Evolutionary conservation across 371 early-diverging fungal genomes (phyloP), one percentile per base, ranked within the genome.

Genomic region (Funneliformis caledonium): DNA sequence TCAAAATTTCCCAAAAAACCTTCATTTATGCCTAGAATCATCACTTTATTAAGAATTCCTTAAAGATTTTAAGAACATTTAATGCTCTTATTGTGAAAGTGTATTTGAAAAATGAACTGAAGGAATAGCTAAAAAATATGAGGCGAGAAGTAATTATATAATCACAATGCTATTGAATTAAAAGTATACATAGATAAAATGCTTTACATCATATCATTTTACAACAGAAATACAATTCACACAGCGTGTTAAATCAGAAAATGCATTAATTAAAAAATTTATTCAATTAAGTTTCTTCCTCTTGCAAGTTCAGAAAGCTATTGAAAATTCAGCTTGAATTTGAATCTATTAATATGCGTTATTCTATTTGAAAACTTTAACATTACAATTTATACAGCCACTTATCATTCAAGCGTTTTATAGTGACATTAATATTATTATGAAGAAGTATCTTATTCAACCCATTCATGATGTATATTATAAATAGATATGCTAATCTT

Each of bases 361-460:
- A 61, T 26, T 61, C 61, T n/a, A 61, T 61, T 61, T 61, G 61
- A 61, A 61, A 26, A 61, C 11, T n/a, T 61, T 19, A 61, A 61
- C 61, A 61, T 10, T 61, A 61, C 61, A 61, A 22, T 61, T n/a
- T 22, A 26, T 8, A 22, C 4, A 61, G 26, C 62, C 22, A 61
- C 10, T 61, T 61, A 31, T 61, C 31, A 10, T 61, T 61, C 22
- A 61, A 61, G 2, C 62, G 5, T 61, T 61, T 61, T 61, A n/a
- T 61, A 61, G 62, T 22, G 22, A n/a, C 22, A 61, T 61, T 61
- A 19, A 61, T 14, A 61, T 0, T 61, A 5, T 61, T 31, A 22
- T 61, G 10, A 61, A 61, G 10, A 61, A 61, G 10, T 61, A 61
- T 61, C 31, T 61, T 22, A 61, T 22, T 31, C n/a, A 61, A 22